A percentile compares a stretch with the other conserved stretches of the same genome.
phyloP scores from a whole-genome alignment of 2,329 filamentous ascomycete genomes.

The Monilinia vaccinii-corymbosi region DNA sequence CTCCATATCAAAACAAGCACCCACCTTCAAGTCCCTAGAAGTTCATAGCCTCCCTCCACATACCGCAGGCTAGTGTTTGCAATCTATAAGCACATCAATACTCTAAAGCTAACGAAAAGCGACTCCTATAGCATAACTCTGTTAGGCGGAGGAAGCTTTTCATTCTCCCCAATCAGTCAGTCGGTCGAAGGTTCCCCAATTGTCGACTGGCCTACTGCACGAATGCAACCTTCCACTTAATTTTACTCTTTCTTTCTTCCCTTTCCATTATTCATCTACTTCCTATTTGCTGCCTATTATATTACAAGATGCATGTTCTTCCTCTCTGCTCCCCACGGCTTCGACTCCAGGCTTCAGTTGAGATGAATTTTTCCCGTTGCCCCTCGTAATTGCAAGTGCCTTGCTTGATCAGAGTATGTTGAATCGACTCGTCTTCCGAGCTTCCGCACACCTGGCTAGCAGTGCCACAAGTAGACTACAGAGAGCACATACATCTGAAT shows the following conservation, averaged over 20 bases:
- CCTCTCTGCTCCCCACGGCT: no score
- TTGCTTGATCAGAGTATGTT: neutral
- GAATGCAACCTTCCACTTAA: neutral
- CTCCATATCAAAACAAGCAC: neutral
- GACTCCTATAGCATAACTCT: neutral
- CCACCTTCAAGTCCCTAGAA: neutral
- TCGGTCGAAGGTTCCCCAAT: neutral
- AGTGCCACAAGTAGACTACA: neutral
- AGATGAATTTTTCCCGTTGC: no score
- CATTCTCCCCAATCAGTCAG: neutral
- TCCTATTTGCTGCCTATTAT: no score
- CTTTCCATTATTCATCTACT: neutral
- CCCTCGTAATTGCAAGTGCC: no score
- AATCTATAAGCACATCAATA: no score
- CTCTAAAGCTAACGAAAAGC: no score
- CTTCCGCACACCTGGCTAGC: neutral
- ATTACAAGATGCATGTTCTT: no score
- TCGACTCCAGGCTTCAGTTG: no score
- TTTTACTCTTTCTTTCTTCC: neutral
- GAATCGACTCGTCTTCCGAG: neutral
- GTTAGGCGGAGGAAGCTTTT: neutral
- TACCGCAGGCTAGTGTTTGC: no score
- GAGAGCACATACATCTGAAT: neutral
- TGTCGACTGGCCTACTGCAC: neutral
- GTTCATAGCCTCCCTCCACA: no score